phyloP scores from a whole-genome alignment of 2,329 filamentous ascomycete genomes.

The Neodidymelliopsis sp. region DNA sequence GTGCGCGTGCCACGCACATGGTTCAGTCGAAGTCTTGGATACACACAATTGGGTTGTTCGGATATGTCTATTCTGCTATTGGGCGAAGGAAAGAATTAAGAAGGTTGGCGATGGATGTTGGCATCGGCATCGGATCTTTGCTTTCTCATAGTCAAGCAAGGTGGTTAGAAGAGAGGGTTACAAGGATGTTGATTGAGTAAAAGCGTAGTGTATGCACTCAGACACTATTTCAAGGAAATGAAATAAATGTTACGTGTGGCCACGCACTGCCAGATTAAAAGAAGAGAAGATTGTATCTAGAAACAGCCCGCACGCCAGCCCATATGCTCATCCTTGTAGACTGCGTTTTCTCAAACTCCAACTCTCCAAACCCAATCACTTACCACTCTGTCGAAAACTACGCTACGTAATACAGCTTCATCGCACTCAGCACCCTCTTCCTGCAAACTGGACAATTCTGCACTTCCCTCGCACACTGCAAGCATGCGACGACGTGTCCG shows the following conservation, averaged over 20 bases:
- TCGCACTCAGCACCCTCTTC: slow-evolving; percentile 62
- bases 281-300: not conserved
- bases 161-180: not conserved
- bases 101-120: too few species aligned
- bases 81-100: too few species aligned
- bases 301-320: slow-evolving; percentile 1
- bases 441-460: slow-evolving; percentile 69
- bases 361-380: not conserved
- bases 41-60: too few species aligned
- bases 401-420: slow-evolving; percentile 63
- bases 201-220: not conserved
- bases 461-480: slow-evolving; percentile 65
- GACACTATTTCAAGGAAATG: slow-evolving; percentile 10
- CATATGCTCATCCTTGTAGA: not conserved
- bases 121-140: too few species aligned
- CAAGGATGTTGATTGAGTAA: not conserved
- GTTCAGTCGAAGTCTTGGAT: too few species aligned
- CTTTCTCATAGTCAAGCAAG: too few species aligned
- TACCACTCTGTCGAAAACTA: slow-evolving; percentile 15
- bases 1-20: too few species aligned
- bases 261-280: not conserved
- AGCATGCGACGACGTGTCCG: slow-evolving; percentile 68
- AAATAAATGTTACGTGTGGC: not conserved
- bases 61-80: too few species aligned
- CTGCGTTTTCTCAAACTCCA: not conserved